phyloP scores from a whole-genome alignment of 2,329 filamentous ascomycete species.

The Fusarium xyrophilum region DNA sequence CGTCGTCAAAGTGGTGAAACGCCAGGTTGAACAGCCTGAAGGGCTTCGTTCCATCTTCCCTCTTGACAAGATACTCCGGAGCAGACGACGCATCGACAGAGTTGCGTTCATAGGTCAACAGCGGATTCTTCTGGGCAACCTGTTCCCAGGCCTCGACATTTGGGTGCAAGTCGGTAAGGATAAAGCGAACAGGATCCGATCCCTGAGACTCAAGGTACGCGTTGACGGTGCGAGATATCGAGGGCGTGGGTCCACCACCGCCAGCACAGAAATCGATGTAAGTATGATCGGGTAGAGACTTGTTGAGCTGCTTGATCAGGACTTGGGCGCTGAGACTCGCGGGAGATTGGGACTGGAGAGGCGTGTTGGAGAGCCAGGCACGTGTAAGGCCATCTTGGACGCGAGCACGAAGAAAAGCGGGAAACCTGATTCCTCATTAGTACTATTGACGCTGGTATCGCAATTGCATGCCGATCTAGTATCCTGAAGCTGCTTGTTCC shows the following conservation, averaged over 20 bases:
- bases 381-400: slow-evolving; percentile 70
- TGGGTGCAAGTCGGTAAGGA: slow-evolving; percentile 72
- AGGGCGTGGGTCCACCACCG: slow-evolving; percentile 72
- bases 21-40: slow-evolving; percentile 76
- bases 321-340: slow-evolving; percentile 66
- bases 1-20: slow-evolving; percentile 79
- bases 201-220: slow-evolving; percentile 42
- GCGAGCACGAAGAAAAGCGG: slow-evolving; percentile 67
- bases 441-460: not conserved
- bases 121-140: slow-evolving; percentile 58
- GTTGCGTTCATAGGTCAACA: slow-evolving; percentile 65
- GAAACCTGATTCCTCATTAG: slow-evolving; percentile 60
- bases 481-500: not conserved
- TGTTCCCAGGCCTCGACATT: slow-evolving; percentile 66
- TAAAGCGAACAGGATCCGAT: slow-evolving; percentile 57
- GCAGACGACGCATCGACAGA: slow-evolving; percentile 71
- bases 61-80: slow-evolving; percentile 56
- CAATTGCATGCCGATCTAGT: not conserved
- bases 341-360: slow-evolving; percentile 64
- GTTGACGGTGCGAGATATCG: slow-evolving; percentile 68
- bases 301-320: slow-evolving; percentile 59
- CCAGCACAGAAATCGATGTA: slow-evolving; percentile 81
- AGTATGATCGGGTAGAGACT: slow-evolving; percentile 59
- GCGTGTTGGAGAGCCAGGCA: slow-evolving; percentile 67
- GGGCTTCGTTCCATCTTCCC: slow-evolving; percentile 55